These are phyloP conservation scores for Neoascochyta sp. DNA, from an alignment of 2,329 filamentous ascomycete species.

Conservation along the genomic window DNA sequence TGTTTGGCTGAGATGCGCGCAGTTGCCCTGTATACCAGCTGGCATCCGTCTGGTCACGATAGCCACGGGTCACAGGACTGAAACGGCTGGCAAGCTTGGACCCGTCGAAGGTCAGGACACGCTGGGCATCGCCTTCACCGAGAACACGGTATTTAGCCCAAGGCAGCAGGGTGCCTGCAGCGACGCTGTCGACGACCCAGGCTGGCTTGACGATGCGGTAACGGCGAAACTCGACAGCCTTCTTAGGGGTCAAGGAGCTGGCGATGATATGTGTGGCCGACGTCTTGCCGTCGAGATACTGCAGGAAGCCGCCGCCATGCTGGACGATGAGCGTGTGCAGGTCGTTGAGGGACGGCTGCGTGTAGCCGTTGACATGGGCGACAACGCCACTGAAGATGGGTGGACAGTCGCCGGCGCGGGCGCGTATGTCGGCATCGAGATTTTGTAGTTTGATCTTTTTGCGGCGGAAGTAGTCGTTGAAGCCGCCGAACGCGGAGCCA, in stretches of 20 bases:
- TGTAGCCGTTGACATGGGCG: conserved; percentile 91
- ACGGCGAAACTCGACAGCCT: conserved; percentile 77
- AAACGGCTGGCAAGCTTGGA: conserved; percentile 65
- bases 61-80: conserved; percentile 59
- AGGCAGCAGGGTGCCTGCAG: conserved; percentile 73
- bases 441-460: conserved; percentile 99
- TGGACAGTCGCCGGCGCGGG: conserved; percentile 65
- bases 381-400: conserved; percentile 88
- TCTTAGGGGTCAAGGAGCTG: conserved; percentile 85
- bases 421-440: conserved; percentile 75
- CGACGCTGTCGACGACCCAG: conserved; percentile 89
- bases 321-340: conserved; percentile 83
- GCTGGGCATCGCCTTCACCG: conserved; percentile 79
- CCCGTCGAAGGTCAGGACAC: conserved; percentile 62
- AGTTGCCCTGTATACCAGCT: conserved; percentile 82
- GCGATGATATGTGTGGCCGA: conserved; percentile 95
- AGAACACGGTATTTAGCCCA: conserved; percentile 84
- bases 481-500: conserved; percentile 80
- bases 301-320: conserved; percentile 90
- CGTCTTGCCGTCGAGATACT: conserved; percentile 93
- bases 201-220: conserved; percentile 93
- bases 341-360: conserved; percentile 85
- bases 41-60: conserved; percentile 73
- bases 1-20: conserved; percentile 34
- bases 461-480: conserved; percentile 84